A percentile compares a stretch with the other conserved stretches of the same genome.
Evolutionary conservation across 2,329 filamentous ascomycete genomes (phyloP).

Genomic region (Neospermospora avenae): DNA sequence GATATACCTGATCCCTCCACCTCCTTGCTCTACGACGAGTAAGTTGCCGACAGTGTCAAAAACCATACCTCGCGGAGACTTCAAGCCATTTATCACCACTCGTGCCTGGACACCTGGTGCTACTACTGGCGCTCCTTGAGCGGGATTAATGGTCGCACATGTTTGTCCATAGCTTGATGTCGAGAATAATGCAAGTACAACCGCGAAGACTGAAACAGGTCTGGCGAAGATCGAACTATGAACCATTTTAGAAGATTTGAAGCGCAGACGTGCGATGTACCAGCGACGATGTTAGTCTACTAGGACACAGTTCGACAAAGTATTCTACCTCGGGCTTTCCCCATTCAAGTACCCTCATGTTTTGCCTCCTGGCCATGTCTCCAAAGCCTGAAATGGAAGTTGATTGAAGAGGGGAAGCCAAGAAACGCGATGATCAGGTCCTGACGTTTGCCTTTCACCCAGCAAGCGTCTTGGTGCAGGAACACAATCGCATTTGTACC

Average conservation of each 20-base stretch:
- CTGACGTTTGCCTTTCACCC: not conserved
- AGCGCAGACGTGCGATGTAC: not conserved
- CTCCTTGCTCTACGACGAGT: slow-evolving; percentile 17
- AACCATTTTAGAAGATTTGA: not conserved
- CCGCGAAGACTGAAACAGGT: not conserved
- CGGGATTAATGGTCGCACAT: not conserved
- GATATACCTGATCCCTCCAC: slow-evolving; percentile 12
- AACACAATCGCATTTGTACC: not conserved
- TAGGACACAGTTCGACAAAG: not conserved
- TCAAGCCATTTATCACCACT: slow-evolving; percentile 17
- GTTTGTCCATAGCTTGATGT: slow-evolving; percentile 10
- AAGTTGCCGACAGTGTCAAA: slow-evolving; percentile 17
- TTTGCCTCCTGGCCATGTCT: not conserved
- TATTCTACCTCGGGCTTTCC: not conserved
- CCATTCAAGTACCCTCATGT: not conserved
- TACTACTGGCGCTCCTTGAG: not conserved
- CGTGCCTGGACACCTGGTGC: not conserved
- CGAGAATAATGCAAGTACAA: not conserved
- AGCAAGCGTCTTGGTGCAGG: not conserved
- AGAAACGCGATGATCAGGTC: not conserved
- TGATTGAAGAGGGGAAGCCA: not conserved
- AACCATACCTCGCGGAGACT: slow-evolving; percentile 10
- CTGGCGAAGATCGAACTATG: not conserved
- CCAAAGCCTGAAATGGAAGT: not conserved
- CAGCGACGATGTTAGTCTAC: not conserved